Base-by-base conservation (phyloP, 2,329 filamentous ascomycete species). In the Xylaria polymorpha region DNA sequence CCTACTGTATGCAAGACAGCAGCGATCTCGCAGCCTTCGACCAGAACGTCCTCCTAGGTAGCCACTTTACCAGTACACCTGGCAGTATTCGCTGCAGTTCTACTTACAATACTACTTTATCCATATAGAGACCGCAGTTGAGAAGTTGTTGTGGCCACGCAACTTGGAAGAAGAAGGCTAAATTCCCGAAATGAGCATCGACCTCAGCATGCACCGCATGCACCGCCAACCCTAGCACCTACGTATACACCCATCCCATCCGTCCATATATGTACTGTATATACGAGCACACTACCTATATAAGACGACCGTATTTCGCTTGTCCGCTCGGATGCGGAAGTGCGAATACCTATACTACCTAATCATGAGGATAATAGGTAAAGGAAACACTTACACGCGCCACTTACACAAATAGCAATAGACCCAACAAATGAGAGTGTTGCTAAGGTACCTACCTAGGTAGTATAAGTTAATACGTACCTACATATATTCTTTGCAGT, bases 161-260 rank as follows among this genome's bases (percentile, higher is more conserved):
- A 55, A n/a, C n/a, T n/a, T n/a, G n/a, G n/a, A n/a, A n/a, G n/a
- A n/a, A 39, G 32, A 39, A 55, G 51, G 51, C 51, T 55, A 55
- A 39, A 55, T 55, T 55, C 32, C 51, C 48, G 51, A 55, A 55
- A 55, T 55, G 51, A 55, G 51, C 10, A 55, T 55, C 32, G 14
- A 35, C 51, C 22, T 55, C 32, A 14, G 9, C 48, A 51, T 51
- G 48, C 48, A 51, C 7, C 7, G 9, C 48, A 51, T 51, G 48
- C 48, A 51, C 7, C 7, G 7, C 12, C 22, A 18, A 51, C 25
- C 48, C 48, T 4, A 41, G 37, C 37, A 41, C 10, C 12, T 22
- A 25, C 46, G 18, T n/a, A 4, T 51, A 32, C 48, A 15, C 18
- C 22, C 22, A 50, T 46, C 43, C 6, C n/a, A n/a, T n/a, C n/a